Evolutionary conservation across 2,329 filamentous ascomycete species (phyloP).

Genomic region (Trichoderma sp.): DNA sequence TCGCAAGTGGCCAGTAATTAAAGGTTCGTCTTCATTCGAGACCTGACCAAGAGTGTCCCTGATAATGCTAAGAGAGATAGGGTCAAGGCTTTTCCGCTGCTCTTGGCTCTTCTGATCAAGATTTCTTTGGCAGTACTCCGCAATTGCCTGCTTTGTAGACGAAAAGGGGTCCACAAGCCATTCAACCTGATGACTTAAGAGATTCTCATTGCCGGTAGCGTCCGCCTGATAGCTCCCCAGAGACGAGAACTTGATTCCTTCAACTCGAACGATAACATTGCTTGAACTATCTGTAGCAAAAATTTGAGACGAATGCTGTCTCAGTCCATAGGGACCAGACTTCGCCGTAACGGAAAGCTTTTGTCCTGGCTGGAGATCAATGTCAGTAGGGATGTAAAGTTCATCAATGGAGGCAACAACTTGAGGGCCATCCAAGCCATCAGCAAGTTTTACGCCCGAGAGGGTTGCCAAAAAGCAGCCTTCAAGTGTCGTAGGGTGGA

Average conservation of each 20-base stretch:
- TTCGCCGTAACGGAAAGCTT: conserved; percentile 19
- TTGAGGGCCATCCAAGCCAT: conserved; percentile 11
- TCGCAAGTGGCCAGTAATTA: background rate
- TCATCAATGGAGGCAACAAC: conserved; percentile 26
- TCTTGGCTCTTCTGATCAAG: background rate
- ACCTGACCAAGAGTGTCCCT: conserved; percentile 20
- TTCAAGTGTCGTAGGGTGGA: conserved; percentile 30
- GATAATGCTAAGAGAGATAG: conserved; percentile 14
- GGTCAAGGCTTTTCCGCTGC: conserved; percentile 1
- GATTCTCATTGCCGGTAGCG: background rate
- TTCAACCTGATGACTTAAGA: conserved; percentile 21
- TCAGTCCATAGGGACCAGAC: conserved; percentile 15
- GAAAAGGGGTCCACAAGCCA: conserved; percentile 25
- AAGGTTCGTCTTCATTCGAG: background rate
- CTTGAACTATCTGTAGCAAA: background rate
- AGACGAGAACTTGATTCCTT: conserved; percentile 25
- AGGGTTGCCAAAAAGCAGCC: conserved; percentile 26
- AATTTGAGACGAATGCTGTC: conserved; percentile 24
- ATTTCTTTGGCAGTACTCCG: conserved; percentile 10
- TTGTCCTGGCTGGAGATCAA: conserved; percentile 21
- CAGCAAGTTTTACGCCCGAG: conserved; percentile 11
- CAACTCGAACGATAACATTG: conserved; percentile 8
- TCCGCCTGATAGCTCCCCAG: conserved; percentile 11
- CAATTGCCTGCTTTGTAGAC: conserved; percentile 9
- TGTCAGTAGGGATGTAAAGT: conserved; percentile 25